Base-by-base conservation (phyloP, 768 basidiomycete genomes). In the Tephrocybe sp. region DNA sequence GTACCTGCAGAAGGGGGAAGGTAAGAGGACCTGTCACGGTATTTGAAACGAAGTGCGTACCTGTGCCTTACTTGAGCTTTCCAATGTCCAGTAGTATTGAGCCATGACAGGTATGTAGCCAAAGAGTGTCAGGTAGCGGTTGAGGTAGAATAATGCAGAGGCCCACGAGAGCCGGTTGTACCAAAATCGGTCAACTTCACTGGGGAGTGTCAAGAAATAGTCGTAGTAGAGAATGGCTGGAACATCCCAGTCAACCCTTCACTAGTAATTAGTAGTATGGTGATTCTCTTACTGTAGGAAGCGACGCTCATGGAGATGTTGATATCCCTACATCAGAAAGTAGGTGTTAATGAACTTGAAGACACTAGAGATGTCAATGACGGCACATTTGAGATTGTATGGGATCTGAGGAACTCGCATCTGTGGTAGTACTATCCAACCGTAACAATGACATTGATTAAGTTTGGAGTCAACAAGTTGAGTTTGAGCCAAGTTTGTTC, bases 121-220 rank as follows among this genome's bases (percentile, higher is more conserved):
- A 6, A 72, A 51, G 6, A 77, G 48, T 7, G 71, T 52, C 3
- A 73, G 34, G 49, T 78, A 80, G 7, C 78, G 74, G 50, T 74
- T 78, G 30, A 70, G 28, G 47, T 73, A 69, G 61, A 79, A 79
- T 23, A 79, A 62, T 12, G 64, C 47, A 11, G 65, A 67, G 4
- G 56, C 65, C 66, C 66, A 69, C n/a, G 66, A 68, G 3, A 69
- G 30, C 6, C 55, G 51, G 28, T 59, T 51, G 11, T 32, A 53
- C 80, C 81, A 82, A 60, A 75, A 78, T 4, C 69, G 66, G 17
- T 68, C 65, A 21, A 74, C 59, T 59, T 83, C 81, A 11, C 55
- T 53, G 1, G 59, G 50, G 0, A 82, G 51, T 0, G 80, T 83
- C 47, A 81, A 62, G 9, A 70, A 17, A 50, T 76, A 80, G 57